Evolutionary conservation across 75 land plant genomes (phyloP), one percentile per base, ranked within the genome.

Genomic region (Cupressus sempervirens): DNA sequence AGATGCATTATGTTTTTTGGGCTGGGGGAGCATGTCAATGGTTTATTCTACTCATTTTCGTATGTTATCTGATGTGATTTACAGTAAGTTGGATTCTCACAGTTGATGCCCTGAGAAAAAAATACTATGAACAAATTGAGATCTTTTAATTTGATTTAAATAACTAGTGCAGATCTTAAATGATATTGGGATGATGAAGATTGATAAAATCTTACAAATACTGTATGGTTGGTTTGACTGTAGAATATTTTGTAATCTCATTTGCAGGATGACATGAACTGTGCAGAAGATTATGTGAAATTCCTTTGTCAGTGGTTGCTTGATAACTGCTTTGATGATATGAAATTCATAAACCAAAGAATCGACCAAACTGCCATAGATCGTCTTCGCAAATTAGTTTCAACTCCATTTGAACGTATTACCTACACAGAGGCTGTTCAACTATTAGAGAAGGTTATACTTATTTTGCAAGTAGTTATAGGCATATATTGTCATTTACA

Each of bases 191-290:
- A 72, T 11, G 13, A 72, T 72, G 35, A 72, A 30, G 26, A 30
- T 32, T 12, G 36, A n/a, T 43, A 4, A 52, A 53, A 81, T 46
- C 29, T 20, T 30, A 34, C 5, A 14, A 32, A 82, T 32, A 34
- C 26, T 35, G 0, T 48, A 15, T 50, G 45, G 13, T 4, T 79
- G 50, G 13, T 79, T n/a, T 79, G 50, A 79, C 32, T 83, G 6
- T 11, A 30, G 0, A 14, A 38, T 84, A 38, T 15, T 30, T 16
- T 76, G 12, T 45, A 53, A 50, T 34, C 14, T 52, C 30, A 68
- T 85, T 86, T 95, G 83, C 91, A 97, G 98, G 99, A 98, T 86
- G 98, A 94, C 82, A 98, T 98, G 99, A 95, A 96, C 88, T 98
- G 95, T 93, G 99, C 99, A 20, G 99, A 98, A 86, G 97, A 92